Evolutionary conservation across 495 filamentous ascomycete genomes (phyloP), one percentile per base, ranked within the genome.

Genomic region (Penicillium atrosanguineum): DNA sequence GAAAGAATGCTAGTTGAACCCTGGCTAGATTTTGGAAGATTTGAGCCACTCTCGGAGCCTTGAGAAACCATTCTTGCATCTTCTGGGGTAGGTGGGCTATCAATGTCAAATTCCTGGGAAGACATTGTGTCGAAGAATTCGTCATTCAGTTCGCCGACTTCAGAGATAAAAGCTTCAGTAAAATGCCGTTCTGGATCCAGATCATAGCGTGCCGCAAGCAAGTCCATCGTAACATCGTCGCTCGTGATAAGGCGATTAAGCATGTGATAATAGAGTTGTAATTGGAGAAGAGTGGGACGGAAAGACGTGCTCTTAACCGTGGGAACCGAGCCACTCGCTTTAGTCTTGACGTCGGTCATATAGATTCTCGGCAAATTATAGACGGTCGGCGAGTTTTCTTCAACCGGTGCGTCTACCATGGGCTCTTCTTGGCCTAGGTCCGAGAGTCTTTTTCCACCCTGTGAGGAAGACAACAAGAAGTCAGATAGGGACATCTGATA

Each of bases 221-320:
- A 57, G 18, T 78, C 62, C 36, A 90, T 85, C 49, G 88, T 81
- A 1, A 96, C 79, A 49, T 79, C 74, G n/a, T 78, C 73, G 53
- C 82, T 86, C 2, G 81, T 78, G n/a, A 85, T 83, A 55, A 97
- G 78, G 4, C 83, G 74, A 37, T 85, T 84, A 26, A 98, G 79
- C 46, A 97, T 83, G n/a, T 85, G 85, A 59, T 91, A 91, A 63
- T 98, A 98, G 1, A 97, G 73, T 71, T 95, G 91, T 7, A 98
- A 75, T 68, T 98, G 94, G 47, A 96, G 84, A 46, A 83, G 75
- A 0, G 94, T 89, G 0, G 85, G 88, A 11, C 87, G 85, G 18
- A 91, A 82, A n/a, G 85, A 81, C 1, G 84, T 73, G 25, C 80
- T 83, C 19, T 78, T 75, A 37, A 76, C 70, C 21, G 76, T 78